Percentiles rank a stretch among this genome's conserved stretches.
phyloP scores from a whole-genome alignment of 768 basidiomycete genomes.

The Panus rudis region DNA sequence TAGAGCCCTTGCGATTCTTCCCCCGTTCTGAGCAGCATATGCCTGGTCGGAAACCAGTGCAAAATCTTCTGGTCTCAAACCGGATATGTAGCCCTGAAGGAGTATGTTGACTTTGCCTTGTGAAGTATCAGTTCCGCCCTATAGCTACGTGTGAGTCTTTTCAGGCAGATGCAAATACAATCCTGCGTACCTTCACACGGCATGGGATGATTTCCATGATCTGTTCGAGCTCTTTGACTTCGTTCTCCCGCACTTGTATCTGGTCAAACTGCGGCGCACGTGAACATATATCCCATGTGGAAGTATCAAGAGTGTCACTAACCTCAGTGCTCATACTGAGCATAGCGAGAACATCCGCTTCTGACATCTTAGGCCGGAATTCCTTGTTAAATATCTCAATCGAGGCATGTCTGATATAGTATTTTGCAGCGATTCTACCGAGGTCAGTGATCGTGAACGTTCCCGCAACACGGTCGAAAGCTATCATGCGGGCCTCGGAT shows the following conservation, averaged over 20 bases:
- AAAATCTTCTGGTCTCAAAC: slow-evolving; percentile 81
- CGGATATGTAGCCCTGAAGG: slow-evolving; percentile 85
- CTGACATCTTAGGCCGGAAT: slow-evolving; percentile 80
- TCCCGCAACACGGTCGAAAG: slow-evolving; percentile 52
- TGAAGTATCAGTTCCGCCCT: slow-evolving; percentile 61
- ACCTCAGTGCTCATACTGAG: slow-evolving; percentile 91
- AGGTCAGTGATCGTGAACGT: slow-evolving; percentile 76
- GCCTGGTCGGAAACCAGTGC: slow-evolving; percentile 93
- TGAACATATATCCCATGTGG: neutral
- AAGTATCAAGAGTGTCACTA: slow-evolving; percentile 13
- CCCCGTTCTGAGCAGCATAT: slow-evolving; percentile 92
- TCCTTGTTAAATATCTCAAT: slow-evolving; percentile 80
- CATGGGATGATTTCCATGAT: slow-evolving; percentile 70
- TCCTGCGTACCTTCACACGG: slow-evolving; percentile 57
- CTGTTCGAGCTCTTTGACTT: slow-evolving; percentile 72
- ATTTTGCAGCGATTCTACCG: slow-evolving; percentile 94
- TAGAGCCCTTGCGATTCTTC: slow-evolving; percentile 88
- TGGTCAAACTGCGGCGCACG: slow-evolving; percentile 74
- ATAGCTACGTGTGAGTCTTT: neutral
- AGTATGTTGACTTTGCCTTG: slow-evolving; percentile 93
- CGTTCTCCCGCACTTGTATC: slow-evolving; percentile 88
- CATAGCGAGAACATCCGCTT: slow-evolving; percentile 86
- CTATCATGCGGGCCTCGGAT: slow-evolving; percentile 72
- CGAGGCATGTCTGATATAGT: slow-evolving; percentile 83
- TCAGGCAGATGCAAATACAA: neutral